phyloP scores from a whole-genome alignment of 371 early-diverging fungal species.

The Haplosporangium sp. region DNA sequence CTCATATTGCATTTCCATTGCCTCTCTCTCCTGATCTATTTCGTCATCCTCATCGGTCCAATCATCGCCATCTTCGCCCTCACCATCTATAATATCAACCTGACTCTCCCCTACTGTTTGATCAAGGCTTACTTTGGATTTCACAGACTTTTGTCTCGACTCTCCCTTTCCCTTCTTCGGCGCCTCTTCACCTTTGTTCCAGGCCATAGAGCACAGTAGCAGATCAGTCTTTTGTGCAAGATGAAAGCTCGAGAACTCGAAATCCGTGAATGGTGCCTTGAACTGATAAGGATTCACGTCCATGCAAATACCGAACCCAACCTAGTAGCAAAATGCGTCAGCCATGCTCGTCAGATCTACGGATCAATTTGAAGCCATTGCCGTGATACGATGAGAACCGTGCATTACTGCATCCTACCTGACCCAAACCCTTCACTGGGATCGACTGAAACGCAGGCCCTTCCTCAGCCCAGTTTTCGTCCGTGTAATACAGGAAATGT shows the following conservation, averaged over 20 bases:
- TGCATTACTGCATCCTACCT: conserved; percentile 39
- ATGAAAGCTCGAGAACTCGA: conserved; percentile 80
- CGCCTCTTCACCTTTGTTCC: conserved; percentile 62
- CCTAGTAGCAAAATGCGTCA: conserved; percentile 37
- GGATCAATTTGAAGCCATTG: too few relatives aligned
- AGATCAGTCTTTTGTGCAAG: conserved; percentile 57
- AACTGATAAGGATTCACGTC: conserved; percentile 84
- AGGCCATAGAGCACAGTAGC: conserved; percentile 77
- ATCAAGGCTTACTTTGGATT: conserved; percentile 5
- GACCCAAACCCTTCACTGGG: conserved; percentile 59
- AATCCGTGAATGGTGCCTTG: conserved; percentile 67
- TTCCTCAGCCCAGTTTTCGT: conserved; percentile 81
- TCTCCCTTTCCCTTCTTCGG: conserved; percentile 21
- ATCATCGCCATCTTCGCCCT: conserved; percentile 9
- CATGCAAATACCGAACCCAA: conserved; percentile 87
- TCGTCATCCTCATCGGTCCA: conserved; percentile 25
- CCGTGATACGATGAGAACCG: too few relatives aligned
- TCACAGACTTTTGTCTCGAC: conserved; percentile 17
- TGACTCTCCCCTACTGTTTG: conserved; percentile 6
- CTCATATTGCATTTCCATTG: conserved; percentile 14
- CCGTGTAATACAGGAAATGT: conserved; percentile 73
- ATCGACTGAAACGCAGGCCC: conserved; percentile 73
- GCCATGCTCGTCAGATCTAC: too few relatives aligned
- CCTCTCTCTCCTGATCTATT: conserved; percentile 7
- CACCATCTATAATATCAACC: not conserved